These are phyloP conservation scores for Celoporthe dispersa DNA, from an alignment of 2,329 filamentous ascomycete species.

Conservation along the genomic window DNA sequence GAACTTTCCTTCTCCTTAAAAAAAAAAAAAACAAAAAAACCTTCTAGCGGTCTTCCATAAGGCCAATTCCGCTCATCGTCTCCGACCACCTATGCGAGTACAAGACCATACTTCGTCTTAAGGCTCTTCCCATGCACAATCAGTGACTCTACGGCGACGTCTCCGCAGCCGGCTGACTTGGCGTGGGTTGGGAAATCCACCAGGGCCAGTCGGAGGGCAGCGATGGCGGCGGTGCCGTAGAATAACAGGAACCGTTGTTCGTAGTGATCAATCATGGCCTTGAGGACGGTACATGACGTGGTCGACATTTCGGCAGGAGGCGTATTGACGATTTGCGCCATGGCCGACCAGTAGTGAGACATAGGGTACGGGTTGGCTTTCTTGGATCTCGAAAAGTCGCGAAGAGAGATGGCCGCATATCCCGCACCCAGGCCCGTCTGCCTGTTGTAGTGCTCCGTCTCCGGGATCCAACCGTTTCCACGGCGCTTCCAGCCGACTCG, in stretches of 20 bases:
- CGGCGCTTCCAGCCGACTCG: conserved; percentile 77
- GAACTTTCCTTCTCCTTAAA: background rate
- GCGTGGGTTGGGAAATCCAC: conserved; percentile 71
- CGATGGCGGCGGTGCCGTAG: conserved; percentile 78
- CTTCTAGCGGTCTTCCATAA: background rate
- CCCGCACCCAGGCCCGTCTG: conserved; percentile 86
- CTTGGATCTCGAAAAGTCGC: conserved; percentile 75
- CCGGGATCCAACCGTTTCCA: conserved; percentile 62
- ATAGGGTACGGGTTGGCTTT: conserved; percentile 78
- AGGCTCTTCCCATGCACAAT: conserved; percentile 58
- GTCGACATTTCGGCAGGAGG: conserved; percentile 69
- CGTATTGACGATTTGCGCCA: conserved; percentile 78
- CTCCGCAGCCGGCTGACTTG: conserved; percentile 42
- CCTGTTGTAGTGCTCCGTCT: conserved; percentile 77
- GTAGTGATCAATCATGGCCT: conserved; percentile 73
- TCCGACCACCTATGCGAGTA: conserved; percentile 41
- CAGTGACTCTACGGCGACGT: conserved; percentile 55
- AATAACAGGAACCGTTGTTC: conserved; percentile 77
- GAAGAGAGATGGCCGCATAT: conserved; percentile 79
- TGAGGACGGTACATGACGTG: conserved; percentile 73
- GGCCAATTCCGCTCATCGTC: background rate
- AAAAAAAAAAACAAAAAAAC: no score
- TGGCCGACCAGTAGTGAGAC: conserved; percentile 78
- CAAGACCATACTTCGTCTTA: conserved; percentile 54
- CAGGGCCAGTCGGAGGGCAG: conserved; percentile 70